Percentiles rank a stretch among this genome's conserved stretches.
phyloP scores from a whole-genome alignment of 257 asterid species.

The Primulina huaijiensis region DNA sequence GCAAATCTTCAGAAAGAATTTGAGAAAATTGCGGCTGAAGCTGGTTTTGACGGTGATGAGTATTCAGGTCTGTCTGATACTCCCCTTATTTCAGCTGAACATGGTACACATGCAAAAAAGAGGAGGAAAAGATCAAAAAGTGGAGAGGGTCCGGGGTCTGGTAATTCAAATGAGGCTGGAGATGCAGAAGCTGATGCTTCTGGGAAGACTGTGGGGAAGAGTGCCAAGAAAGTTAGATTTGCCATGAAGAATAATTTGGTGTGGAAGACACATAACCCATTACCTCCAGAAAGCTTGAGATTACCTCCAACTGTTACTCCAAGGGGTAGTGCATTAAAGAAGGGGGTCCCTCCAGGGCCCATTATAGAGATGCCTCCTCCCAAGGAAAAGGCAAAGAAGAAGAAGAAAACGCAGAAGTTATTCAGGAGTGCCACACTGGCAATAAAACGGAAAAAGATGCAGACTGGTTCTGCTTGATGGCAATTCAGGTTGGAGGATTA shows the following conservation, averaged over 20 bases:
- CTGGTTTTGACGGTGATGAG: conserved; percentile 37
- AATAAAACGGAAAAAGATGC: conserved; percentile 36
- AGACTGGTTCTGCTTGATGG: conserved; percentile 30
- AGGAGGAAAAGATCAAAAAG: conserved; percentile 56
- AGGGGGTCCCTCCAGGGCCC: conserved; percentile 93
- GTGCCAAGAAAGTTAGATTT: conserved; percentile 82
- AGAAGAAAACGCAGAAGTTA: conserved; percentile 44
- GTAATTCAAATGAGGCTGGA: conserved; percentile 26
- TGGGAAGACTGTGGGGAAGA: conserved; percentile 53
- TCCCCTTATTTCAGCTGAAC: conserved; percentile 35
- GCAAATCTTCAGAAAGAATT: conserved; percentile 82
- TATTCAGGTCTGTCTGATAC: conserved; percentile 32
- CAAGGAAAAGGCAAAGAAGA: conserved; percentile 48
- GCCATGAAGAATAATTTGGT: conserved; percentile 85
- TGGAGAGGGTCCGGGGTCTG: conserved; percentile 25
- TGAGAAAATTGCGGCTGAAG: conserved; percentile 80
- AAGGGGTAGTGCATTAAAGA: conserved; percentile 93
- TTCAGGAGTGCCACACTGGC: conserved; percentile 34
- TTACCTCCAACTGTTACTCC: conserved; percentile 93
- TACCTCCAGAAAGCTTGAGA: conserved; percentile 90
- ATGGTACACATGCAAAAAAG: conserved; percentile 31
- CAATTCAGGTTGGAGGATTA: conserved; percentile 30
- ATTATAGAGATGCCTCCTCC: conserved; percentile 53
- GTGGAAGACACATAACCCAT: conserved; percentile 84
- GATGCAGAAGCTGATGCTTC: conserved; percentile 34